These are phyloP conservation scores for Nicotiana attenuata DNA, from an alignment of 257 asterid species.

Conservation along the genomic window DNA sequence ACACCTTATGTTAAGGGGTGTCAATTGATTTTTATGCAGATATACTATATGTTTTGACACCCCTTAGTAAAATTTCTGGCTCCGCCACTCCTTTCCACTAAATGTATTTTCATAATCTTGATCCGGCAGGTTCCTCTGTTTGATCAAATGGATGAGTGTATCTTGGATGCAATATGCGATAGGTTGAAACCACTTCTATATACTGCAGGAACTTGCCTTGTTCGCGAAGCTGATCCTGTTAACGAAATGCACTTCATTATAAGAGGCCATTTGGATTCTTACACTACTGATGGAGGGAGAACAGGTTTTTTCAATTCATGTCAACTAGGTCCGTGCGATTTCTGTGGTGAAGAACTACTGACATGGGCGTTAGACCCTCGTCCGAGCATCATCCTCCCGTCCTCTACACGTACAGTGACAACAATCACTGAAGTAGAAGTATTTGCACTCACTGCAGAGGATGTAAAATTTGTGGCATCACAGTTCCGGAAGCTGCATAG, in stretches of 20 bases:
- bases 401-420: slow-evolving; percentile 58
- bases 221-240: slow-evolving; percentile 70
- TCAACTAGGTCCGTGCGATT: slow-evolving; percentile 53
- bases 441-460: slow-evolving; percentile 49
- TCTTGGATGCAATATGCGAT: slow-evolving; percentile 62
- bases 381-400: slow-evolving; percentile 53
- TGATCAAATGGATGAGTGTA: slow-evolving; percentile 57
- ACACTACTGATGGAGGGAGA: slow-evolving; percentile 65
- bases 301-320: slow-evolving; percentile 55
- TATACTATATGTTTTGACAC: too few species aligned
- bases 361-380: slow-evolving; percentile 63
- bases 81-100: too few species aligned
- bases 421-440: slow-evolving; percentile 64
- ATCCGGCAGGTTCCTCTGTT: slow-evolving; percentile 50
- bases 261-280: slow-evolving; percentile 59
- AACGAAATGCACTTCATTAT: slow-evolving; percentile 65
- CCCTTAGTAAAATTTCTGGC: too few species aligned
- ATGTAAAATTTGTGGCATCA: slow-evolving; percentile 53
- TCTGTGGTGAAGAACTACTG: slow-evolving; percentile 70
- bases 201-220: slow-evolving; percentile 43
- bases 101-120: background rate
- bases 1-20: too few species aligned
- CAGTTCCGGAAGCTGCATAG: slow-evolving; percentile 60
- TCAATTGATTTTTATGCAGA: too few species aligned
- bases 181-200: slow-evolving; percentile 49